Evolutionary conservation across 2,329 filamentous ascomycete genomes (phyloP).

Genomic region (Chrysoporthe puriensis): DNA sequence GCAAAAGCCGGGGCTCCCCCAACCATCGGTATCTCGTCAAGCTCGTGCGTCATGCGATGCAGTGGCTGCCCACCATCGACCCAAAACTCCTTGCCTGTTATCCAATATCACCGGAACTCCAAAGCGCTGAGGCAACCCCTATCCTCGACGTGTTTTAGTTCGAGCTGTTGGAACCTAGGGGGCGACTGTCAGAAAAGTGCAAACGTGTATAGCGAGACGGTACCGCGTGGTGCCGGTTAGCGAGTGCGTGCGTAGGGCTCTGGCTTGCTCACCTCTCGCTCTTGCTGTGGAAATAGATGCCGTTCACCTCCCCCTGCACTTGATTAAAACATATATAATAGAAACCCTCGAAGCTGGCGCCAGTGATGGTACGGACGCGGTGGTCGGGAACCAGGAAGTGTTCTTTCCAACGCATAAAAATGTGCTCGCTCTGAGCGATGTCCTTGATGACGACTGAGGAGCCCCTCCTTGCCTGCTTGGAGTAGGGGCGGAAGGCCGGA

Average conservation of each 20-base stretch:
- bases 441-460: slow-evolving; percentile 64
- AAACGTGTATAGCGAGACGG: slow-evolving; percentile 4
- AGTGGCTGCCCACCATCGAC: slow-evolving; percentile 3
- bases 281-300: slow-evolving; percentile 97
- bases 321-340: slow-evolving; percentile 99
- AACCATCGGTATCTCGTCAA: slow-evolving; percentile 20
- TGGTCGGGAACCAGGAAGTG: slow-evolving; percentile 97
- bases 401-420: slow-evolving; percentile 99
- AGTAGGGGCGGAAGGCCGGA: slow-evolving; percentile 78
- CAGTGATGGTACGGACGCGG: slow-evolving; percentile 84
- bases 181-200: slow-evolving; percentile 12
- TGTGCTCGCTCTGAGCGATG: slow-evolving; percentile 77
- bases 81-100: slow-evolving; percentile 19
- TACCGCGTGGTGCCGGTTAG: background rate
- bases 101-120: slow-evolving; percentile 65
- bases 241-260: background rate
- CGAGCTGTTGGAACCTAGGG: slow-evolving; percentile 84
- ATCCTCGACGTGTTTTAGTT: slow-evolving; percentile 86
- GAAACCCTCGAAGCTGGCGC: slow-evolving; percentile 96
- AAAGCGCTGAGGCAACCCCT: slow-evolving; percentile 81
- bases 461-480: slow-evolving; percentile 60
- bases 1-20: background rate
- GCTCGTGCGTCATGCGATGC: slow-evolving; percentile 19
- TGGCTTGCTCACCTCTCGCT: slow-evolving; percentile 81
- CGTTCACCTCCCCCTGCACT: slow-evolving; percentile 79